Base-by-base conservation (phyloP, 129 eudicot species). In the Tanacetum coccineum region DNA sequence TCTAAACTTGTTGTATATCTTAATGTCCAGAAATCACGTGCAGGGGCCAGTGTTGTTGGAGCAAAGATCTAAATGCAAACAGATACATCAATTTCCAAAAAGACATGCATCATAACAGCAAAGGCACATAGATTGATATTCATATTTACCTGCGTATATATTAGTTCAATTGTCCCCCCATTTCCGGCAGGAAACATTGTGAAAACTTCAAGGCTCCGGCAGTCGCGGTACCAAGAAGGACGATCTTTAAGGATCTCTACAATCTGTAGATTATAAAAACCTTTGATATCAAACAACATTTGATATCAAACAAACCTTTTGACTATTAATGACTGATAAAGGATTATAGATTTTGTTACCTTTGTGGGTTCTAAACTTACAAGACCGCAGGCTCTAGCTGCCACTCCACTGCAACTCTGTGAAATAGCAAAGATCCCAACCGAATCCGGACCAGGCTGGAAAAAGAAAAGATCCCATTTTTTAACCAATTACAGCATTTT, bases 371-470 rank as follows among this genome's bases (percentile, higher is more conserved):
- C 97, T 72, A 90, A 81, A 80, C 95, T 85, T 80, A 90, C 95
- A 6, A 90, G 97, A 56, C 97, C 97, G 51, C 97, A 90, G 87
- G 97, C 97, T 72, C 97, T 87, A 78, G 97, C 97, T 80, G 97
- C 97, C 67, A 90, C 88, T 76, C 97, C 97, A 78, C 85, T 82
- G 77, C 88, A 82, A 78, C 84, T 90, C 79, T 85, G 97, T 86
- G 97, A 90, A 80, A 90, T 87, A 66, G 97, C 91, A 80, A 90
- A 85, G 79, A 90, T 90, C 87, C 97, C 97, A 80, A 90, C 89
- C 84, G 97, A 90, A 87, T 90, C 97, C 97, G 97, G 97, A 90
- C 97, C 97, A 90, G 97, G 97, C 97, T 90, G 78, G 50, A 73
- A 60, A 61, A 70, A 59, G 48, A 39, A 67, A 50, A 67, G 8